Conservation (phyloP, 2,329 filamentous ascomycete genomes). For the Diplodia scrobiculata region DNA sequence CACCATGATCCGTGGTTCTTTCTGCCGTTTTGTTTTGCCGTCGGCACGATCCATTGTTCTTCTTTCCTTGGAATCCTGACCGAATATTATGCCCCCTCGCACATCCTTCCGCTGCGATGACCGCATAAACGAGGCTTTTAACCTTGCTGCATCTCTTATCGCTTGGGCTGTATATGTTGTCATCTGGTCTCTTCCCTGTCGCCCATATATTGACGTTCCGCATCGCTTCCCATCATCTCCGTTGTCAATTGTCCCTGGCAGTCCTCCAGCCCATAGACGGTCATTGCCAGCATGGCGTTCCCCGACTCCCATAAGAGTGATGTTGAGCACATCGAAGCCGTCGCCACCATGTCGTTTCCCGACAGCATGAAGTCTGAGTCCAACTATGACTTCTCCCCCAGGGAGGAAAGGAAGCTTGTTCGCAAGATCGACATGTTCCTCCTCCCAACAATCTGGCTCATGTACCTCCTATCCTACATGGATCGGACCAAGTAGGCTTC, state of each 20-base stretch:
- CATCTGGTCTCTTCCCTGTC: slow-evolving; percentile 1
- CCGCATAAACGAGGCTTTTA: background rate
- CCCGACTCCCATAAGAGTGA: background rate
- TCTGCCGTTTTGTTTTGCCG: background rate
- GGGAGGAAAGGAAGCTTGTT: slow-evolving; percentile 51
- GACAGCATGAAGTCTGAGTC: background rate
- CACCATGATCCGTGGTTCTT: background rate
- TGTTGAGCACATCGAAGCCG: slow-evolving; percentile 1
- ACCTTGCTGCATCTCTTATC: slow-evolving; percentile 4
- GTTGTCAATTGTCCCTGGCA: background rate
- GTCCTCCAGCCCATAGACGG: background rate
- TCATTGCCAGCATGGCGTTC: background rate
- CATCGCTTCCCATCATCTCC: background rate
- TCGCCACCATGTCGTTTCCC: background rate
- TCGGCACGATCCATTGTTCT: background rate
- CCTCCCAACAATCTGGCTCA: slow-evolving; percentile 54
- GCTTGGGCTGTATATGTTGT: background rate
- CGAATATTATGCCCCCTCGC: background rate
- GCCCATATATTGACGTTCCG: background rate
- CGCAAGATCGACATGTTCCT: slow-evolving; percentile 51
- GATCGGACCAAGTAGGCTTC: slow-evolving; percentile 44
- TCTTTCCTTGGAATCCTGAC: background rate
- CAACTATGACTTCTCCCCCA: background rate
- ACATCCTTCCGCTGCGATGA: background rate
- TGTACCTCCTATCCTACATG: slow-evolving; percentile 55